Evolutionary conservation across 2,329 filamentous ascomycete species (phyloP).

Genomic region (Bipolaris sorokiniana): DNA sequence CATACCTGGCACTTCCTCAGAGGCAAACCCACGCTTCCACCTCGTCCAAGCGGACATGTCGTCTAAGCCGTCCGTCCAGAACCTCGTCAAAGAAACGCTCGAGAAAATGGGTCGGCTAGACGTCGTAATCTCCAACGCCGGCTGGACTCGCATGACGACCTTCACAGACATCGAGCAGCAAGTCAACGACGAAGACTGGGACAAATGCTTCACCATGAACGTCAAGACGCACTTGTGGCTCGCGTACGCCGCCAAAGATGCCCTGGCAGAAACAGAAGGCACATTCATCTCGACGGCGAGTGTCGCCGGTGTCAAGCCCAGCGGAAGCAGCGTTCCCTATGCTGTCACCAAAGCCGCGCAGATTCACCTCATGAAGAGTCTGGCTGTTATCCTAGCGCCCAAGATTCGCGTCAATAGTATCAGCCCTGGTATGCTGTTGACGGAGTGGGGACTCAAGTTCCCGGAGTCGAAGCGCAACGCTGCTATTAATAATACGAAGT

Average conservation of each 20-base stretch:
- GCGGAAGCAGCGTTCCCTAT: constrained; percentile 73
- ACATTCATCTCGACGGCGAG: constrained; percentile 69
- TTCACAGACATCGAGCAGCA: constrained; percentile 65
- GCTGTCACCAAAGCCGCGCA: constrained; percentile 78
- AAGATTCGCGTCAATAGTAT: constrained; percentile 70
- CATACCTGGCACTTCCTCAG: constrained; percentile 41
- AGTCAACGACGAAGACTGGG: constrained; percentile 67
- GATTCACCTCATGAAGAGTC: constrained; percentile 69
- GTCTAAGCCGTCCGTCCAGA: constrained; percentile 51
- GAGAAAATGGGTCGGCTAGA: constrained; percentile 56
- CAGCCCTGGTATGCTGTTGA: constrained; percentile 68
- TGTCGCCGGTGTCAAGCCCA: constrained; percentile 67
- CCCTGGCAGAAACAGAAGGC: constrained; percentile 65
- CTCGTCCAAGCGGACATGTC: constrained; percentile 56
- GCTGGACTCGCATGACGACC: constrained; percentile 67
- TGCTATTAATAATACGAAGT: constrained; percentile 52
- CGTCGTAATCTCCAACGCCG: constrained; percentile 59
- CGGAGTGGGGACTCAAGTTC: constrained; percentile 59
- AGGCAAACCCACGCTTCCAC: constrained; percentile 48
- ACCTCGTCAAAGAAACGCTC: constrained; percentile 54
- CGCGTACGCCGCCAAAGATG: constrained; percentile 63
- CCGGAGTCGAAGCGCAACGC: constrained; percentile 53
- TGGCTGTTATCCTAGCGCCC: constrained; percentile 66
- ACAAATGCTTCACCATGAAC: constrained; percentile 69
- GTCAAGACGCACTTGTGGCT: constrained; percentile 60